Evolutionary conservation across 2,329 filamentous ascomycete species (phyloP).

Genomic region (Teratosphaeria nubilosa): DNA sequence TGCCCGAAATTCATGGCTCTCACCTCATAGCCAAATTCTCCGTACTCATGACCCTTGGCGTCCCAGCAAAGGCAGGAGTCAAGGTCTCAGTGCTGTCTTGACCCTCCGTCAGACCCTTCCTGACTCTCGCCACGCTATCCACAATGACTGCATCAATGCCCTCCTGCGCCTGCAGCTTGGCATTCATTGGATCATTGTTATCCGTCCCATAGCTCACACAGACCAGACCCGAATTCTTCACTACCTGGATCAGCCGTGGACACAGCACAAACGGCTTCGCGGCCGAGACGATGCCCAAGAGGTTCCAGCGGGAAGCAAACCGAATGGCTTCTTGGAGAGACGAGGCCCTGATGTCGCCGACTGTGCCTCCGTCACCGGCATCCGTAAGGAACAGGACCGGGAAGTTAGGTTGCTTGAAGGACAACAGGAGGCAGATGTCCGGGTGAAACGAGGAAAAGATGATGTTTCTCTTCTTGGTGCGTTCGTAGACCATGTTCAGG

Average conservation of each 20-base stretch:
- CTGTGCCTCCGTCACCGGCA: conserved; percentile 59
- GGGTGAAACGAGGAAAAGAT: conserved; percentile 98
- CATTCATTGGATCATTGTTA: conserved; percentile 80
- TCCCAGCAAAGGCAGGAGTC: neutral
- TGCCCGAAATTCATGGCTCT: neutral
- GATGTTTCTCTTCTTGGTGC: conserved; percentile 73
- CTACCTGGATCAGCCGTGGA: conserved; percentile 77
- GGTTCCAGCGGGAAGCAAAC: conserved; percentile 89
- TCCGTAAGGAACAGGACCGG: conserved; percentile 92
- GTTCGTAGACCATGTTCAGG: conserved; percentile 77
- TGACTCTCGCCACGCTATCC: conserved; percentile 84
- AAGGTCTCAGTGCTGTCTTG: neutral
- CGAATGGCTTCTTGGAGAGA: conserved; percentile 91
- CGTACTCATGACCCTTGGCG: neutral
- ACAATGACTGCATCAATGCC: conserved; percentile 98
- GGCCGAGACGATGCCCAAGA: conserved; percentile 83
- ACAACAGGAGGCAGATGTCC: conserved; percentile 86
- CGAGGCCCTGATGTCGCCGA: conserved; percentile 81
- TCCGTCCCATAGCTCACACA: conserved; percentile 88
- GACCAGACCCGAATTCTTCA: conserved; percentile 87
- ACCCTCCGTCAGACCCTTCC: conserved; percentile 66
- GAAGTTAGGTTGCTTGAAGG: conserved; percentile 94
- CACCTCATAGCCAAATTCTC: neutral
- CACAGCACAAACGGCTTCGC: conserved; percentile 82
- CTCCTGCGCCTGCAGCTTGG: conserved; percentile 84